Evolutionary conservation across 2,329 filamentous ascomycete species (phyloP).

Genomic region (Stemphylium vesicarium): DNA sequence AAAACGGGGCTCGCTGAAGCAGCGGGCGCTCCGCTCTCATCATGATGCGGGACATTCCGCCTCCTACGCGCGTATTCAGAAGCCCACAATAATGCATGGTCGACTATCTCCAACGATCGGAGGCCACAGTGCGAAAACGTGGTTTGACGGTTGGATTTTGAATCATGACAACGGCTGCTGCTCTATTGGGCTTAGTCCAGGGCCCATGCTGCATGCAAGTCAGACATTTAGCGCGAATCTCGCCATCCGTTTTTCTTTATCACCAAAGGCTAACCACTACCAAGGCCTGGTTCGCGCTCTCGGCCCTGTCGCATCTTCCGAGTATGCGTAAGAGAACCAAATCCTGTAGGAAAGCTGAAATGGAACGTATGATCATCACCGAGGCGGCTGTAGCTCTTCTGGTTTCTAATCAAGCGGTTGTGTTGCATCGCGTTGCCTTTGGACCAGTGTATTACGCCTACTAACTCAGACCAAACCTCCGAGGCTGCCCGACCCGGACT

Average conservation of each 20-base stretch:
- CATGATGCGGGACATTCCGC: slow-evolving; percentile 10
- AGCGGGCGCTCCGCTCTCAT: slow-evolving; percentile 8
- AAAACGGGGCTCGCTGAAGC: slow-evolving; percentile 24
- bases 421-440: slow-evolving; percentile 15
- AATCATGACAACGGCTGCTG: slow-evolving; percentile 27
- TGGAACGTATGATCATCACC: background rate
- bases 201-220: slow-evolving; percentile 10
- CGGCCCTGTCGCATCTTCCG: slow-evolving; percentile 1
- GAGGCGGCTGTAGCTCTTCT: background rate
- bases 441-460: slow-evolving; percentile 19
- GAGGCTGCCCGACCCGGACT: slow-evolving; percentile 15
- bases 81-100: slow-evolving; percentile 18
- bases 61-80: slow-evolving; percentile 4
- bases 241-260: slow-evolving; percentile 18
- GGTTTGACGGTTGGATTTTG: slow-evolving; percentile 28
- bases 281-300: slow-evolving; percentile 8
- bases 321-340: background rate
- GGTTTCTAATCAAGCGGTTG: slow-evolving; percentile 4
- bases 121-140: slow-evolving; percentile 26
- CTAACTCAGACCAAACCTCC: slow-evolving; percentile 10
- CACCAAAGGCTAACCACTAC: slow-evolving; percentile 3
- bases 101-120: slow-evolving; percentile 31
- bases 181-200: slow-evolving; percentile 24
- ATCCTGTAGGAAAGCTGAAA: background rate
- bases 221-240: slow-evolving; percentile 11